Percentiles rank a stretch among this genome's conserved stretches.
These are phyloP conservation scores for Amaranthus cruentus DNA, from an alignment of 148 eudicot species.

Conservation along the genomic window DNA sequence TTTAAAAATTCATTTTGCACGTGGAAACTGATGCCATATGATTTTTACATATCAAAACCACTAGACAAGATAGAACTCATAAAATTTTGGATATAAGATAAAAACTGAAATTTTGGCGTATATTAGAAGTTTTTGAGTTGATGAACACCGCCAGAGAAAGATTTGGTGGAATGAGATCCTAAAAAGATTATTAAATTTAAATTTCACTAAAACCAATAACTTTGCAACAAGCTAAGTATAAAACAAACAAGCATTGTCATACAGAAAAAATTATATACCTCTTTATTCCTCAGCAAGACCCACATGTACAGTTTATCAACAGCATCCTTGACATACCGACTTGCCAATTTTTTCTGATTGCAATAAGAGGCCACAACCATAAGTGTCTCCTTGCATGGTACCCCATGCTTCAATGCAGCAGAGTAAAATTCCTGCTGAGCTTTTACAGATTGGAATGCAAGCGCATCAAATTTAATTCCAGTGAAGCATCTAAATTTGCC, in stretches of 20 bases:
- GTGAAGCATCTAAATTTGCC: constrained; percentile 48
- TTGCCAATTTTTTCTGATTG: constrained; percentile 67
- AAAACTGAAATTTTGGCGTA: too few species aligned
- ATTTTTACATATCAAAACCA: too few species aligned
- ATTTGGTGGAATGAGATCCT: too few species aligned
- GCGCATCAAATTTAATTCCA: constrained; percentile 49
- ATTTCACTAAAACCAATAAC: neutral
- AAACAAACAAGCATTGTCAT: neutral
- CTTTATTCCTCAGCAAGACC: constrained; percentile 64
- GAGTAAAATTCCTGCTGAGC: constrained; percentile 52
- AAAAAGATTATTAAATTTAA: neutral
- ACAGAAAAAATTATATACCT: constrained; percentile 36
- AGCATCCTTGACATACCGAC: constrained; percentile 81
- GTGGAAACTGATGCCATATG: too few species aligned
- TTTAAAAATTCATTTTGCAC: too few species aligned
- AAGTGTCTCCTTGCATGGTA: constrained; percentile 50
- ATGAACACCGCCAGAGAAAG: too few species aligned
- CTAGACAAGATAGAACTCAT: too few species aligned
- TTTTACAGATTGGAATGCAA: constrained; percentile 40
- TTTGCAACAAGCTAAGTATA: neutral
- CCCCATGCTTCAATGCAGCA: constrained; percentile 52
- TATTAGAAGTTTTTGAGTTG: too few species aligned
- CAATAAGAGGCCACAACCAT: constrained; percentile 65
- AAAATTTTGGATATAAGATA: too few species aligned
- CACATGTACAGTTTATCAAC: constrained; percentile 74